Evolutionary conservation across 192 early-diverging fungal species (phyloP).

Genomic region (Podila epigama): DNA sequence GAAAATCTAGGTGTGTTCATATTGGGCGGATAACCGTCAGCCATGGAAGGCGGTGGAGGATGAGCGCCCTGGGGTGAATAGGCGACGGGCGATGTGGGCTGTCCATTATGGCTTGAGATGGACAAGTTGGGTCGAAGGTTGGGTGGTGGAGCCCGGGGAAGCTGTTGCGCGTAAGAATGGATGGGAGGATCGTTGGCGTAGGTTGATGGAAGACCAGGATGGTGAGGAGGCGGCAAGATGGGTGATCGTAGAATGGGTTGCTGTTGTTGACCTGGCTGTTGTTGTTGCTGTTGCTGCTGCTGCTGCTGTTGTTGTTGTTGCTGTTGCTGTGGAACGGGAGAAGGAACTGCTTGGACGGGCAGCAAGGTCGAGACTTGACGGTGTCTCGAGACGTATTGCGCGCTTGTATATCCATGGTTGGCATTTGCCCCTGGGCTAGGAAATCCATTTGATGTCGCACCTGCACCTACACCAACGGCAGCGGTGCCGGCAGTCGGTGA

Average conservation of each 20-base stretch:
- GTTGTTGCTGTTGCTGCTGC: constrained; percentile 15
- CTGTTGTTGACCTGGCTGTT: constrained; percentile 1
- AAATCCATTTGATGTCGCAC: constrained; percentile 6
- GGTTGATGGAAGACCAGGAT: not conserved
- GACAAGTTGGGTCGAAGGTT: constrained; percentile 9
- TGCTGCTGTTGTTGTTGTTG: constrained; percentile 8
- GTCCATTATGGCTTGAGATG: constrained; percentile 15
- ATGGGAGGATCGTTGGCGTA: not conserved
- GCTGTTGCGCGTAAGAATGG: constrained; percentile 8
- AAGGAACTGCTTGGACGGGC: constrained; percentile 17
- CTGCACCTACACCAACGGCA: not conserved
- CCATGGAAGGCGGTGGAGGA: not conserved
- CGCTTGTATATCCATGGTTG: constrained; percentile 48
- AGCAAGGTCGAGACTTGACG: constrained; percentile 16
- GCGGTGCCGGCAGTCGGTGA: constrained; percentile 5
- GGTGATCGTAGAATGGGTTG: not conserved
- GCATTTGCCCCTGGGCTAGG: constrained; percentile 8
- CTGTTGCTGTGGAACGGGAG: not conserved
- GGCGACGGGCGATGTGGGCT: not conserved
- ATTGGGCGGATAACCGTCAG: constrained; percentile 15
- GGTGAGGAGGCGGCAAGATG: not conserved
- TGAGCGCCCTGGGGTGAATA: constrained; percentile 25
- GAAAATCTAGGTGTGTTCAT: constrained; percentile 16
- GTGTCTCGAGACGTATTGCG: constrained; percentile 44
- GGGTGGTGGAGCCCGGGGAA: constrained; percentile 22